These are phyloP conservation scores for Hanseniaspora lindneri DNA, from an alignment of 805 yeast genomes.

Conservation along the genomic window DNA sequence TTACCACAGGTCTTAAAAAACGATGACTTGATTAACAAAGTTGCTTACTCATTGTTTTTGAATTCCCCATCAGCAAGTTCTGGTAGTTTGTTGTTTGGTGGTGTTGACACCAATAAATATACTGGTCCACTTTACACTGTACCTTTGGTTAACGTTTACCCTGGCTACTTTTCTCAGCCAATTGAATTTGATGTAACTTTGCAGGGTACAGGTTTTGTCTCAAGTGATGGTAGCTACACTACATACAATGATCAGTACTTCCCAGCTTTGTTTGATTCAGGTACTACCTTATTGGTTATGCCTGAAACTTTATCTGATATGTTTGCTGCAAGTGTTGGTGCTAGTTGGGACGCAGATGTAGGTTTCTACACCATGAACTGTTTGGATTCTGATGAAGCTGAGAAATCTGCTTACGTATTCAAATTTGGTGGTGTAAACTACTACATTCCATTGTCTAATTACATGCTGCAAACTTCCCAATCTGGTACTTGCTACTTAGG, in stretches of 20 bases:
- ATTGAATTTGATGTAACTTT: conserved; percentile 41
- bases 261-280: conserved; percentile 45
- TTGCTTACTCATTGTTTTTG: conserved; percentile 49
- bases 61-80: conserved; percentile 23
- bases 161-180: conserved; percentile 28
- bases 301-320: conserved; percentile 31
- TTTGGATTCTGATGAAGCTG: conserved; percentile 22
- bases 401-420: conserved; percentile 27
- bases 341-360: conserved; percentile 29
- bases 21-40: conserved; percentile 40
- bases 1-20: conserved; percentile 46
- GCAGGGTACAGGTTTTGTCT: conserved; percentile 29
- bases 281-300: conserved; percentile 41
- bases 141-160: conserved; percentile 37
- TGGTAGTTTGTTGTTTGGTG: conserved; percentile 56
- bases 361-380: conserved; percentile 38
- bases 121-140: conserved; percentile 37
- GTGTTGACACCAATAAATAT: conserved; percentile 44
- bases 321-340: conserved; percentile 27
- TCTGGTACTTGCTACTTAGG: conserved; percentile 37
- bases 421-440: conserved; percentile 51
- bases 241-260: conserved; percentile 18
- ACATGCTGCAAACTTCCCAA: conserved; percentile 20
- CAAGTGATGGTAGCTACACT: conserved; percentile 17
- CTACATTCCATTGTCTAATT: conserved; percentile 35